phyloP scores from a whole-genome alignment of 331 rosid species.

The Saraca asoca region DNA sequence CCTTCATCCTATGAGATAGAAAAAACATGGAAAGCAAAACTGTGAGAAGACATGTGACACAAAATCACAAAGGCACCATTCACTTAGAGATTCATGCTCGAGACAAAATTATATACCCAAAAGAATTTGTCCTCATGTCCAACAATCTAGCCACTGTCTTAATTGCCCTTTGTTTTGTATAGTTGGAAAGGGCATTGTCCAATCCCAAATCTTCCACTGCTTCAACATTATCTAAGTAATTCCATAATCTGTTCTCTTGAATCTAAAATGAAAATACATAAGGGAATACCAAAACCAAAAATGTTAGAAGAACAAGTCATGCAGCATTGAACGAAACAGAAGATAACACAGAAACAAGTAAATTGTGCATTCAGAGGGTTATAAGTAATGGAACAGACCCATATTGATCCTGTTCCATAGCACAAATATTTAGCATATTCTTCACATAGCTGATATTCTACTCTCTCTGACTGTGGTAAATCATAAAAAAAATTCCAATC shows the following conservation, averaged over 20 bases:
- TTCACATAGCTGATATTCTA: slow-evolving; percentile 58
- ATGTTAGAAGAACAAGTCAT: slow-evolving; percentile 21
- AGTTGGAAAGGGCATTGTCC: slow-evolving; percentile 45
- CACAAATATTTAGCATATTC: slow-evolving; percentile 71
- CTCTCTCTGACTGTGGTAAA: slow-evolving; percentile 55
- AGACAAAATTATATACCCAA: slow-evolving; percentile 54
- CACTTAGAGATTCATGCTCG: slow-evolving; percentile 11
- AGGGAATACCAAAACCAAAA: slow-evolving; percentile 22
- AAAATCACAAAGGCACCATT: slow-evolving; percentile 16
- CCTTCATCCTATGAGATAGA: slow-evolving; percentile 62
- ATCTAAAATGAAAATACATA: slow-evolving; percentile 50
- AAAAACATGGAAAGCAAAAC: slow-evolving; percentile 12
- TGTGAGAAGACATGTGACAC: slow-evolving; percentile 13
- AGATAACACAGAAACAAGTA: neutral
- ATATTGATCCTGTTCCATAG: slow-evolving; percentile 62
- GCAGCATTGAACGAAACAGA: slow-evolving; percentile 1
- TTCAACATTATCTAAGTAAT: slow-evolving; percentile 45
- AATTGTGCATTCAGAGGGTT: slow-evolving; percentile 24
- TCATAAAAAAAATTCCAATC: slow-evolving; percentile 20
- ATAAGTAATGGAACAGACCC: slow-evolving; percentile 70
- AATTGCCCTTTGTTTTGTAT: slow-evolving; percentile 61
- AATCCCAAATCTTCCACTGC: slow-evolving; percentile 40
- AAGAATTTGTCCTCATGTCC: slow-evolving; percentile 55
- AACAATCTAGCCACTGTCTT: slow-evolving; percentile 50
- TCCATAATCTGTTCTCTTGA: slow-evolving; percentile 62